A percentile compares a stretch with the other conserved stretches of the same genome.
Conservation (phyloP, 169 alveolate species). For the Perkinsus marinus region DNA sequence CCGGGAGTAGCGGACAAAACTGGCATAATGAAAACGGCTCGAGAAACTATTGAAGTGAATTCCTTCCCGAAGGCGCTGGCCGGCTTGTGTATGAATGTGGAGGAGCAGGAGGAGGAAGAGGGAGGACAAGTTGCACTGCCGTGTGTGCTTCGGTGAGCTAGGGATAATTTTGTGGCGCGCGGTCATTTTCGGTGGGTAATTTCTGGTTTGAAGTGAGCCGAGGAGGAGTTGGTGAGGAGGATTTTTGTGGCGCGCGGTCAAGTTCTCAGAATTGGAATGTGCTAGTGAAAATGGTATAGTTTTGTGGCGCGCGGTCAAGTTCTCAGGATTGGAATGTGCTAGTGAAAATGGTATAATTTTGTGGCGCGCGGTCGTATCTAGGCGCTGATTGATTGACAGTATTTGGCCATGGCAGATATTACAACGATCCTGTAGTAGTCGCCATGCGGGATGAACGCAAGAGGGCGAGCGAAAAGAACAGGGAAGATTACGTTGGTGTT, state of each 20-base stretch:
- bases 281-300: too few relatives aligned
- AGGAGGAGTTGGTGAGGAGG: too few relatives aligned
- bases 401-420: not conserved
- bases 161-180: not conserved
- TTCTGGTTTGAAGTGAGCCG: too few relatives aligned
- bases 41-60: not conserved
- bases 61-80: not conserved
- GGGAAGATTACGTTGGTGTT: not conserved
- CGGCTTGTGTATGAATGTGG: not conserved
- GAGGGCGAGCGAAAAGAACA: not conserved
- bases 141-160: not conserved
- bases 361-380: too few relatives aligned
- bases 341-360: too few relatives aligned
- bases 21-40: not conserved
- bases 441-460: not conserved
- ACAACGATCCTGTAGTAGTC: not conserved
- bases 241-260: too few relatives aligned
- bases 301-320: too few relatives aligned
- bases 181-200: too few relatives aligned
- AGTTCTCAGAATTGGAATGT: too few relatives aligned
- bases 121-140: not conserved
- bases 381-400: too few relatives aligned
- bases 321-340: too few relatives aligned
- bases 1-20: not conserved
- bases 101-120: not conserved